Percentiles rank a stretch among this genome's conserved stretches.
Evolutionary conservation across 169 alveolate genomes (phyloP).

Genomic region (Plasmodium fragile): DNA sequence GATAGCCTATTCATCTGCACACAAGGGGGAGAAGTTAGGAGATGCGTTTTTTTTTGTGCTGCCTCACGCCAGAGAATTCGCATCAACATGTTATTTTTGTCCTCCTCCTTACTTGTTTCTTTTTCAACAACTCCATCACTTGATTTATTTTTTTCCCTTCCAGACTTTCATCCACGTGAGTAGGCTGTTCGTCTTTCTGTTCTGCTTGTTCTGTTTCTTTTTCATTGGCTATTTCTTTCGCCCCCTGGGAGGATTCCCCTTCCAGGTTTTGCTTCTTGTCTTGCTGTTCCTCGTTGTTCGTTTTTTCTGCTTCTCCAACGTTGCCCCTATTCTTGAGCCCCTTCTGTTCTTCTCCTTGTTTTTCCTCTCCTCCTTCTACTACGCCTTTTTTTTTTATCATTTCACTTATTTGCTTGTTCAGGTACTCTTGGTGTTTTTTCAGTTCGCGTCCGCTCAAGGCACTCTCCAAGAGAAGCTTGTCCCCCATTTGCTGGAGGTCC

Average conservation of each 20-base stretch:
- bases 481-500: conserved; percentile 3
- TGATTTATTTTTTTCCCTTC: conserved; percentile 13
- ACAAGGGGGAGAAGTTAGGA: conserved; percentile 1
- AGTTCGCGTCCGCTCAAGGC: neutral
- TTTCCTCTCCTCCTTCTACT: neutral
- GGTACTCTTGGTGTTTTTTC: conserved; percentile 33
- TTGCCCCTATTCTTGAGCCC: neutral
- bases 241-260: neutral
- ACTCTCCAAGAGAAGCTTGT: conserved; percentile 2
- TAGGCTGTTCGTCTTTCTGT: neutral
- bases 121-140: conserved; percentile 11
- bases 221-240: neutral
- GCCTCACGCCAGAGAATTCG: neutral
- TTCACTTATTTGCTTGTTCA: conserved; percentile 18
- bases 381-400: conserved; percentile 5
- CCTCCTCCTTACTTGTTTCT: conserved; percentile 13
- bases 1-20: conserved; percentile 5
- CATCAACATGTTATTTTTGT: neutral
- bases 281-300: neutral
- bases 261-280: neutral
- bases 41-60: neutral
- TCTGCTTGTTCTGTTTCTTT: neutral
- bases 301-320: neutral
- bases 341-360: neutral
- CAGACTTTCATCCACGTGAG: neutral